These are phyloP conservation scores for Oldenlandia corymbosa DNA, from an alignment of 257 asterid genomes.

Conservation along the genomic window DNA sequence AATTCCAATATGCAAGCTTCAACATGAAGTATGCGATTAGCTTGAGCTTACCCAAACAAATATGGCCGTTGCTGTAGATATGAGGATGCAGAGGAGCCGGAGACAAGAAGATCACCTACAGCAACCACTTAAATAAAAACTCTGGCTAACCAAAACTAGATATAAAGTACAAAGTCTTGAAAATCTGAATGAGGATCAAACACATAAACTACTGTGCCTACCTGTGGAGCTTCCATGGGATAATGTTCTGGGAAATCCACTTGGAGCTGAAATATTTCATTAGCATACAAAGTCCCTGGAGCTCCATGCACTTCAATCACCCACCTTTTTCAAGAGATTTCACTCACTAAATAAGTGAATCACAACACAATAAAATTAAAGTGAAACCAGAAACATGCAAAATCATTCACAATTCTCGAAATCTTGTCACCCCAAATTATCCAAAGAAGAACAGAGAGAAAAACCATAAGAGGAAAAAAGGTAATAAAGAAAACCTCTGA, in stretches of 20 bases:
- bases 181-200: neutral
- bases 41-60: constrained; percentile 27
- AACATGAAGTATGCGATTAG: neutral
- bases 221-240: constrained; percentile 59
- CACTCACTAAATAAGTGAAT: neutral
- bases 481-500: constrained; percentile 48
- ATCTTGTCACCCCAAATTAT: neutral
- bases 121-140: neutral
- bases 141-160: constrained; percentile 1
- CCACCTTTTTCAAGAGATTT: constrained; percentile 31
- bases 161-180: neutral
- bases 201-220: neutral
- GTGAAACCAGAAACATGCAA: neutral
- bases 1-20: neutral
- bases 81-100: constrained; percentile 39
- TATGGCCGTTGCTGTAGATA: constrained; percentile 36
- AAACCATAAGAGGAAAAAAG: neutral
- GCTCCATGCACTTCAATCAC: constrained; percentile 49
- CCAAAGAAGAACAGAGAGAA: neutral
- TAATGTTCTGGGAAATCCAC: constrained; percentile 52
- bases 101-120: constrained; percentile 32
- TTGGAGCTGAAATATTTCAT: constrained; percentile 45
- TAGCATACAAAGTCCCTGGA: constrained; percentile 37
- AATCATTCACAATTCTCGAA: neutral
- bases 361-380: neutral